Conservation (phyloP, 768 basidiomycete genomes). For the Phaeotremella skinneri region DNA sequence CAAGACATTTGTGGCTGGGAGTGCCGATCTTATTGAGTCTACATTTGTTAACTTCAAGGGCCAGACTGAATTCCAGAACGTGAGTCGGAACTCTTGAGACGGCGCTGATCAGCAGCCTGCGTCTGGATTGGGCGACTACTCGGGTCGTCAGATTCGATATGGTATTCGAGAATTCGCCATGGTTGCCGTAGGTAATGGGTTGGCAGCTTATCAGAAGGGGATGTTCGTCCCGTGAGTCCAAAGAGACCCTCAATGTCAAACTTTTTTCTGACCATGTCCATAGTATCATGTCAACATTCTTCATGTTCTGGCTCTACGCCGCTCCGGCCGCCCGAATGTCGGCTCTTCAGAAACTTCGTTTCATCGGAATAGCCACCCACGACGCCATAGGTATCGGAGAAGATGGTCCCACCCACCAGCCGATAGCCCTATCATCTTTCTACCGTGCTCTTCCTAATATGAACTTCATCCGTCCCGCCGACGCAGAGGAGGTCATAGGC, state of each 20-base stretch:
- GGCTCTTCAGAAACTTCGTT: slow-evolving; percentile 43
- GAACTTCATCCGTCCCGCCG: slow-evolving; percentile 48
- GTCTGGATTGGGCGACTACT: slow-evolving; percentile 45
- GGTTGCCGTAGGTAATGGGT: slow-evolving; percentile 46
- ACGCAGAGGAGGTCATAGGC: slow-evolving; percentile 48
- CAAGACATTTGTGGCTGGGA: slow-evolving; percentile 38
- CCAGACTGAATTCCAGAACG: slow-evolving; percentile 46
- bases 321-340: slow-evolving; percentile 50
- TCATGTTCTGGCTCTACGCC: slow-evolving; percentile 52
- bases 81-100: slow-evolving; percentile 10
- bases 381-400: slow-evolving; percentile 50
- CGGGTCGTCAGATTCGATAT: slow-evolving; percentile 47
- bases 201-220: slow-evolving; percentile 50
- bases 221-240: slow-evolving; percentile 47
- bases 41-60: slow-evolving; percentile 46
- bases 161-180: slow-evolving; percentile 51
- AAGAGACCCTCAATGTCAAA: not conserved
- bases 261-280: not conserved
- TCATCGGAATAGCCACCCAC: slow-evolving; percentile 51
- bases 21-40: slow-evolving; percentile 46
- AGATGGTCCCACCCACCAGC: slow-evolving; percentile 51
- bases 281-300: slow-evolving; percentile 49
- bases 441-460: slow-evolving; percentile 45
- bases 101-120: slow-evolving; percentile 22
- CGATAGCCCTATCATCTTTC: slow-evolving; percentile 42